Evolutionary conservation across 2,329 filamentous ascomycete genomes (phyloP), one percentile per base, ranked within the genome.

Genomic region (Colletotrichum tamarilloi): DNA sequence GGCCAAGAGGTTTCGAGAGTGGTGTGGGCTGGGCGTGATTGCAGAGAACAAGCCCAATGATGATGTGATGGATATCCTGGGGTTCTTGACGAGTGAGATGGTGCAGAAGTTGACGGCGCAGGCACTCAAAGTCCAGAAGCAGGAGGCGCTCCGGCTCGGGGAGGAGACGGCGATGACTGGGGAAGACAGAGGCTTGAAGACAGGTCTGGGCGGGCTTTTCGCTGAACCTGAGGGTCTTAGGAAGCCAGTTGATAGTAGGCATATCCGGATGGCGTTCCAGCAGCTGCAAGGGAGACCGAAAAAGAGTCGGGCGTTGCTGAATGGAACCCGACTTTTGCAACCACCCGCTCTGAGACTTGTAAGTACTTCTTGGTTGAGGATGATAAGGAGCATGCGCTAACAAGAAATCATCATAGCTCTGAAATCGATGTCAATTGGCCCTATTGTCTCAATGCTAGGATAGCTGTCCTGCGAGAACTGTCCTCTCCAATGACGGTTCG

Each of bases 31-130:
- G 6, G 77, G 76, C 0, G 68, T 75, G 8, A 67, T 78, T 16
- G 74, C 72, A 1, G 76, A 77, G n/a, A 64, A 76, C 32, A 63
- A 42, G 24, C 59, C 67, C 1, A 73, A 57, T 8, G 77, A 78
- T 7, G 75, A 78, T 32, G 73, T 76, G 3, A 53, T 76, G 19
- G 77, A 76, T 2, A 75, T 78, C 1, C 52, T 78, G 19, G 75
- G 77, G 0, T 77, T 77, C 19, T 14, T 78, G 28, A 74, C 75
- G 4, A 70, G 69, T 0, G 77, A 78, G 55, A 77, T 77, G 75
- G 77, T 78, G 4, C 76, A 76, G 28, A 69, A 24, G 0, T 42
- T 76, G 4, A 75, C 75, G 0, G 68, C 30, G 1, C 65, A 68
- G 46, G 75, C 74, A 8, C 26, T 76, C 46, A 65, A 22, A n/a